Base-by-base conservation (phyloP, 495 filamentous ascomycete genomes). In the Penicillium salamii region DNA sequence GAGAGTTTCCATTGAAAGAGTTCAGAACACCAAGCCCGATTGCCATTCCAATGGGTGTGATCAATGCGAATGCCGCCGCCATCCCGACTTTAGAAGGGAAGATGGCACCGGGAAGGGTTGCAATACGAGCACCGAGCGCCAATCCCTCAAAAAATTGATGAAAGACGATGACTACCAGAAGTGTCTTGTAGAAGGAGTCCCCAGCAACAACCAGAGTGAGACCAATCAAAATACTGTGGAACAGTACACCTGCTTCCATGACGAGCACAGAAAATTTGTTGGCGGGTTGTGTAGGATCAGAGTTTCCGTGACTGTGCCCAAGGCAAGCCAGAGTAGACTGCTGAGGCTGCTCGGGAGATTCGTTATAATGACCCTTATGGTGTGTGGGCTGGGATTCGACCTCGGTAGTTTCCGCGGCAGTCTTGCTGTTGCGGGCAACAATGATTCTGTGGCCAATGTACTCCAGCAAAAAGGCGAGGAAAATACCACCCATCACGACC, bases 161-260 rank as follows among this genome's bases (percentile, higher is more conserved):
- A 59, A 91, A 89, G 17, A 79, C 68, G 46, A 91, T 89, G 15
- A 87, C 87, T 20, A 88, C 72, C 2, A 91, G 68, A 40, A 91
- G 82, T 1, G 89, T 84, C 49, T 80, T 75, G 60, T 90, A 91
- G 26, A 69, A 69, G 8, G 64, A 68, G 59, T 70, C 65, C 5
- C 67, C 65, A 3, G 67, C 67, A 4, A 70, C 67, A 7, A 70
- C 67, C 3, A 70, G 56, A 0, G 67, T 70, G 5, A 70, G 37
- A 7, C 67, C 67, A 38, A 70, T 68, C 24, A 70, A 57, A 15
- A 88, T 75, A 2, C 83, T 86, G 67, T 89, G 84, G 64, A 89
- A 88, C 49, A 88, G 73, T 28, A 89, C 77, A n/a, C 85, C 85
- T 5, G 78, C 74, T 68, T 89, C 85, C 56, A 89, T 78, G 15